A percentile compares a stretch with the other conserved stretches of the same genome.
These are phyloP conservation scores for Circinella minor DNA, from an alignment of 371 early-diverging fungal species.

Conservation along the genomic window DNA sequence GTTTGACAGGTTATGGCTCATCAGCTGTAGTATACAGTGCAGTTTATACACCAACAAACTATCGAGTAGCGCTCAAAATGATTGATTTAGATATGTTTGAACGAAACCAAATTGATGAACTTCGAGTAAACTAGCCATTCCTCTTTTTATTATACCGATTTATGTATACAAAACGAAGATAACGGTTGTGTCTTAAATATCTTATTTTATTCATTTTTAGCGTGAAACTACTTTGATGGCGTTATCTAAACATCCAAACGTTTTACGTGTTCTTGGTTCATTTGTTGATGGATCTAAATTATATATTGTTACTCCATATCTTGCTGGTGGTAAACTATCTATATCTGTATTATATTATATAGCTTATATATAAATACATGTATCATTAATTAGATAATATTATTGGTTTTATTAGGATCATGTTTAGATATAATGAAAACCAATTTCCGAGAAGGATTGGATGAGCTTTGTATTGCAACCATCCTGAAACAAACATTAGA, in stretches of 20 bases:
- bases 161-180: no score
- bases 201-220: constrained; percentile 21
- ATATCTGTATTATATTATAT: not conserved
- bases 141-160: no score
- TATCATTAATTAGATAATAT: not conserved
- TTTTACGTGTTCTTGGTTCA: constrained; percentile 82
- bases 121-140: constrained; percentile 17
- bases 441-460: constrained; percentile 81
- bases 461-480: constrained; percentile 81
- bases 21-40: constrained; percentile 88
- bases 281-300: constrained; percentile 85
- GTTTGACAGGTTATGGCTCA: constrained; percentile 81
- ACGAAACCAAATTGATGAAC: constrained; percentile 69
- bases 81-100: constrained; percentile 94
- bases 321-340: constrained; percentile 64
- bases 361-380: no score
- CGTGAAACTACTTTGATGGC: constrained; percentile 90
- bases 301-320: constrained; percentile 84
- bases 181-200: no score
- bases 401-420: constrained; percentile 46
- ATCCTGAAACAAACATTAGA: constrained; percentile 85
- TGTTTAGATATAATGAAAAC: constrained; percentile 91
- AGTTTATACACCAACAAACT: constrained; percentile 73
- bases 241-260: constrained; percentile 85
- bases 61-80: constrained; percentile 83